Conservation (phyloP, 2,329 filamentous ascomycete genomes). For the Zymoseptoria crescenta region DNA sequence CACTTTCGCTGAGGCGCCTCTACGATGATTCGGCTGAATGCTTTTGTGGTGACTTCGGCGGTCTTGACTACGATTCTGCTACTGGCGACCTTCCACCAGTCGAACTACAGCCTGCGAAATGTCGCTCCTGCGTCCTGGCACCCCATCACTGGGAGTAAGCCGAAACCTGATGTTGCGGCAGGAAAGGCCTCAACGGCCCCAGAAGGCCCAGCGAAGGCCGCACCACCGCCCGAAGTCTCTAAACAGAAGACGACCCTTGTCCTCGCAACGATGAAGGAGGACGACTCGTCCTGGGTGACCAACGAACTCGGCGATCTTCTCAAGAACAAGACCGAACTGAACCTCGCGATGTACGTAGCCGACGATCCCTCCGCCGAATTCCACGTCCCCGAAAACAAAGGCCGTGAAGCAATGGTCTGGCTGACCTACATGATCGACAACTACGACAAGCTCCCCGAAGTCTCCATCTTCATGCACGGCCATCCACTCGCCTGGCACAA, state of each 20-base stretch:
- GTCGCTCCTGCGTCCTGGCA: not conserved
- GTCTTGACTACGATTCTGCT: not conserved
- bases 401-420: constrained; percentile 56
- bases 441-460: constrained; percentile 51
- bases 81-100: not conserved
- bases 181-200: not conserved
- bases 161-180: not conserved
- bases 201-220: not conserved
- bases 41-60: not conserved
- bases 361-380: constrained; percentile 32
- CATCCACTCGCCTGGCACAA: constrained; percentile 53
- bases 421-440: constrained; percentile 54
- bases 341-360: constrained; percentile 14
- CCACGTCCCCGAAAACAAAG: constrained; percentile 50
- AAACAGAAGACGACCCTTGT: constrained; percentile 9
- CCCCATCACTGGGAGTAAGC: not conserved
- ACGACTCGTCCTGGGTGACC: constrained; percentile 14
- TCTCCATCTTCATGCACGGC: constrained; percentile 56
- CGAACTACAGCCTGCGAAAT: not conserved
- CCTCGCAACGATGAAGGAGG: constrained; percentile 10
- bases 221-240: not conserved
- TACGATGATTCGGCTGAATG: not conserved
- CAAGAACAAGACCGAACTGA: constrained; percentile 3
- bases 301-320: constrained; percentile 14
- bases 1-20: not conserved